phyloP scores from a whole-genome alignment of 2,329 filamentous ascomycete species.

The Microcyclospora tardicrescens region DNA sequence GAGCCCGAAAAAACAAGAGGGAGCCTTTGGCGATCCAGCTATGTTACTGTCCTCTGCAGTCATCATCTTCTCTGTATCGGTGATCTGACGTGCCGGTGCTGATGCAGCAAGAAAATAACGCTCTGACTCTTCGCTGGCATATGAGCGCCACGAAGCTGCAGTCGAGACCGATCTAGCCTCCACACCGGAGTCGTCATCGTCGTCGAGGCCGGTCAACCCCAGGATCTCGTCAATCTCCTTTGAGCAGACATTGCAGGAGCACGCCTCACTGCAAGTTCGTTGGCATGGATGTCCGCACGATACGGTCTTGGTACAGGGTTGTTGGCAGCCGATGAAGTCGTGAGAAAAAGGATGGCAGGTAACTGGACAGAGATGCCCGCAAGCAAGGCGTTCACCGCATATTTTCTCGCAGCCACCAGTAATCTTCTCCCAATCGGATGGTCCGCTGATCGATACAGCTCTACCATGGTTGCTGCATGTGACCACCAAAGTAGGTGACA shows the following conservation, averaged over 20 bases:
- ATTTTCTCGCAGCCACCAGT: constrained; percentile 39
- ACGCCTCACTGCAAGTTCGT: constrained; percentile 8
- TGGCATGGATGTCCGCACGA: constrained; percentile 3
- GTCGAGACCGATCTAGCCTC: not conserved
- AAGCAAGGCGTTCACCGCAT: constrained; percentile 35
- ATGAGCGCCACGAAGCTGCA: constrained; percentile 9
- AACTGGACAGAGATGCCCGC: constrained; percentile 41
- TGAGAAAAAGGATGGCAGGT: constrained; percentile 39
- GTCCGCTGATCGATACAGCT: constrained; percentile 21
- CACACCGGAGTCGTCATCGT: constrained; percentile 3
- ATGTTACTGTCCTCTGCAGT: too few species aligned
- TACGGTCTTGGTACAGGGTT: constrained; percentile 1
- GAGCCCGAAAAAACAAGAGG: too few species aligned
- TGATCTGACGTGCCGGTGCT: not conserved
- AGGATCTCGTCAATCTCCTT: not conserved
- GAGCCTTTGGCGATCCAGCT: too few species aligned
- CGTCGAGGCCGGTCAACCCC: constrained; percentile 1
- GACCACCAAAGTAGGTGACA: constrained; percentile 1
- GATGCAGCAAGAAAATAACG: constrained; percentile 1
- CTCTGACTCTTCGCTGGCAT: constrained; percentile 7
- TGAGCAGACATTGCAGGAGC: constrained; percentile 18
- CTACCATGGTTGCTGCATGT: constrained; percentile 17
- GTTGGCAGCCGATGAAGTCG: constrained; percentile 17
- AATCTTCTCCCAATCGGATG: constrained; percentile 41
- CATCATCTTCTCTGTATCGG: too few species aligned